A percentile compares a stretch with the other conserved stretches of the same genome.
These are phyloP conservation scores for Sarcocystis neurona DNA, from an alignment of 169 alveolate species.

Conservation along the genomic window DNA sequence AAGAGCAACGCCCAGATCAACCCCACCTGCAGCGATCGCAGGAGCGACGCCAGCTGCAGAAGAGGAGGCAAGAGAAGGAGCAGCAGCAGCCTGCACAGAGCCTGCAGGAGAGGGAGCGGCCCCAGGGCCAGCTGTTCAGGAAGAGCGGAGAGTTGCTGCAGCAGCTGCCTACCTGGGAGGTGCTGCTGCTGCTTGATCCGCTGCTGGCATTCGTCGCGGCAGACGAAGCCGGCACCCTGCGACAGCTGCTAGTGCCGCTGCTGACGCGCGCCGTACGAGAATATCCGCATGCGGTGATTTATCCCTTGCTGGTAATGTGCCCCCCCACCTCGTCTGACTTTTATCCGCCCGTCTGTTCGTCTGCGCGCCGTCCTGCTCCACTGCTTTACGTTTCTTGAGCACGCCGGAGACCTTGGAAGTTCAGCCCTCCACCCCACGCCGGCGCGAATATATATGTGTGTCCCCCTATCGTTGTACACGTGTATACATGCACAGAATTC, in stretches of 20 bases:
- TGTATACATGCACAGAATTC: too few species aligned
- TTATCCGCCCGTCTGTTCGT: neutral
- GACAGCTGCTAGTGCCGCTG: neutral
- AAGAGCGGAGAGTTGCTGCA: neutral
- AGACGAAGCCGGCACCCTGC: neutral
- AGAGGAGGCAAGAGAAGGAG: neutral
- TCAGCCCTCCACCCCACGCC: neutral
- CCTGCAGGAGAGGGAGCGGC: neutral
- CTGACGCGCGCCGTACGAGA: neutral
- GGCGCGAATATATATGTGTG: too few species aligned
- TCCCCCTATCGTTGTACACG: too few species aligned
- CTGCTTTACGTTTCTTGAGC: neutral
- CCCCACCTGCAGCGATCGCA: neutral
- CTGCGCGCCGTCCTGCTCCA: neutral
- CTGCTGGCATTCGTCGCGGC: slow-evolving; percentile 13
- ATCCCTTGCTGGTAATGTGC: slow-evolving; percentile 18
- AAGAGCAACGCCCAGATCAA: neutral
- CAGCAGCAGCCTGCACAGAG: neutral
- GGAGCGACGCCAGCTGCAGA: neutral
- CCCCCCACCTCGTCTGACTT: too few species aligned
- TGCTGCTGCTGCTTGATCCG: neutral
- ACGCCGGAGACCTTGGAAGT: neutral
- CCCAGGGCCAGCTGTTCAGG: neutral
- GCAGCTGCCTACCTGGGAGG: neutral
- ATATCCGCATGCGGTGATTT: neutral